phyloP scores from a whole-genome alignment of 1,284 basidiomycete species.

The Moesziomyces globuligerus region DNA sequence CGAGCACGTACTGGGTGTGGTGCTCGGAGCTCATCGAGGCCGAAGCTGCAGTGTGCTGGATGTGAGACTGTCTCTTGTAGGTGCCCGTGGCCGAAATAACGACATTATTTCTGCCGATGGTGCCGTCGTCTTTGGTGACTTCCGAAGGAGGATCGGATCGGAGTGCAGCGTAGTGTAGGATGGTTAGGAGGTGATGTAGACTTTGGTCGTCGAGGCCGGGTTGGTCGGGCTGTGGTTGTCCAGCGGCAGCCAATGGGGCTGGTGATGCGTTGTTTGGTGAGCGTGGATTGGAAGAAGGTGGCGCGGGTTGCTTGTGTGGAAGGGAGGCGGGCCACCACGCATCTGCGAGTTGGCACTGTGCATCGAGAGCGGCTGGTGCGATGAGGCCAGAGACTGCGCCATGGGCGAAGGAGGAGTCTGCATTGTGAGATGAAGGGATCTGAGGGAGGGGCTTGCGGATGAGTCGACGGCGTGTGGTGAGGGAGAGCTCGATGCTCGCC shows the following conservation, averaged over 20 bases:
- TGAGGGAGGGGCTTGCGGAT: constrained; percentile 59
- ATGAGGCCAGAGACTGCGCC: constrained; percentile 2
- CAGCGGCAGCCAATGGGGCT: neutral
- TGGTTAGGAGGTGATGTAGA: constrained; percentile 30
- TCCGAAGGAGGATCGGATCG: neutral
- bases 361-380: constrained; percentile 25
- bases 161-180: constrained; percentile 47
- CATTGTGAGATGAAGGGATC: constrained; percentile 24
- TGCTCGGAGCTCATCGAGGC: neutral
- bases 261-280: neutral
- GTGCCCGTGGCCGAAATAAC: constrained; percentile 30
- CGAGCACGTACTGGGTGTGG: constrained; percentile 19
- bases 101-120: constrained; percentile 17
- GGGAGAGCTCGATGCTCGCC: constrained; percentile 49
- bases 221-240: neutral
- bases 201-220: constrained; percentile 47
- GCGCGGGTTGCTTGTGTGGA: constrained; percentile 13
- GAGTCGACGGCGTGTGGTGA: constrained; percentile 54
- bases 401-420: neutral
- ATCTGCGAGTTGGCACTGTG: constrained; percentile 21
- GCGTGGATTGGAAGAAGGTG: constrained; percentile 2
- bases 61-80: constrained; percentile 24
- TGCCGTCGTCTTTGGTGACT: constrained; percentile 9
- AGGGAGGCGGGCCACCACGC: constrained; percentile 49
- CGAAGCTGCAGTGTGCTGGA: neutral